phyloP scores from a whole-genome alignment of 2,329 filamentous ascomycete genomes.

The Simplicillium aogashimaense region DNA sequence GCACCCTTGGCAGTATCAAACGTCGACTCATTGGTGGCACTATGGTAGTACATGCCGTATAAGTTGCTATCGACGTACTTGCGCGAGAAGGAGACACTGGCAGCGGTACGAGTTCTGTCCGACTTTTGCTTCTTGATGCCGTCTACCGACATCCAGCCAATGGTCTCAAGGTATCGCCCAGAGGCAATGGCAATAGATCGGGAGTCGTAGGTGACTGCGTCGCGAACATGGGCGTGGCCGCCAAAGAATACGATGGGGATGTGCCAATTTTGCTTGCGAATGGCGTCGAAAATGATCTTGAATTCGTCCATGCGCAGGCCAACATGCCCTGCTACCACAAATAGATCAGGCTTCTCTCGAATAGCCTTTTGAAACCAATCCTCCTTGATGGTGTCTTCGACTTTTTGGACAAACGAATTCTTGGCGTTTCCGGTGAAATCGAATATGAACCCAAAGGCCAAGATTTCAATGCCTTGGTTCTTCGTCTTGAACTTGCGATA shows the following conservation, averaged over 20 bases:
- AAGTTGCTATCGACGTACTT: slow-evolving; percentile 94
- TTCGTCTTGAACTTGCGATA: slow-evolving; percentile 88
- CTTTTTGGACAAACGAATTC: slow-evolving; percentile 75
- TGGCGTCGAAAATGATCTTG: slow-evolving; percentile 64
- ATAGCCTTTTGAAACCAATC: slow-evolving; percentile 85
- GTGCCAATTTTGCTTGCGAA: slow-evolving; percentile 67
- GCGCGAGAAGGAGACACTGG: slow-evolving; percentile 54
- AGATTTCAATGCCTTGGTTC: slow-evolving; percentile 71
- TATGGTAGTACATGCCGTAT: slow-evolving; percentile 74
- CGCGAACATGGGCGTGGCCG: slow-evolving; percentile 81
- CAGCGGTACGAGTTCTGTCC: slow-evolving; percentile 18
- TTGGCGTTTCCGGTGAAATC: slow-evolving; percentile 87
- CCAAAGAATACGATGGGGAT: slow-evolving; percentile 87
- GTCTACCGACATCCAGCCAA: slow-evolving; percentile 84
- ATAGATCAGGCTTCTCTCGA: slow-evolving; percentile 75
- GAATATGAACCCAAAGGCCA: slow-evolving; percentile 92
- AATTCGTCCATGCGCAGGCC: slow-evolving; percentile 75
- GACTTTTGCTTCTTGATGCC: slow-evolving; percentile 35
- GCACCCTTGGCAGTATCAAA: slow-evolving; percentile 70
- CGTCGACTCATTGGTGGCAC: slow-evolving; percentile 56
- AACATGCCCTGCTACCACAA: slow-evolving; percentile 79
- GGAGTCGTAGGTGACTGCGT: slow-evolving; percentile 70
- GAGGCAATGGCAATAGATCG: slow-evolving; percentile 73
- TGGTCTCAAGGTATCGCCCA: slow-evolving; percentile 88
- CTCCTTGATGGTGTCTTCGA: slow-evolving; percentile 72